Conservation (phyloP, 495 filamentous ascomycete species). For the Tuber indicum region DNA sequence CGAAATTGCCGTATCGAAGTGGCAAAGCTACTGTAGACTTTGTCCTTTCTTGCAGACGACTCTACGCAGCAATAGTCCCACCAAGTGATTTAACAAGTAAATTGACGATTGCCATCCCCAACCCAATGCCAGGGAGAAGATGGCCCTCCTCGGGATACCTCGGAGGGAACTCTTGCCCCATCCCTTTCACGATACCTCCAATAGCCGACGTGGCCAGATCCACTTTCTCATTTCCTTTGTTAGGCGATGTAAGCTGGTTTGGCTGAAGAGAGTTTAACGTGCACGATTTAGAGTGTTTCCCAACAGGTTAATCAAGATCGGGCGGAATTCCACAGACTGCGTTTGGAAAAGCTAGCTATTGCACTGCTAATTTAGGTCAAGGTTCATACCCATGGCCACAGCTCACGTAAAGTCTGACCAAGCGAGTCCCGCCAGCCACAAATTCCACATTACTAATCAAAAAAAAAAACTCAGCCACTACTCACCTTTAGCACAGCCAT, state of each 20-base stretch:
- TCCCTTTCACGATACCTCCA: conserved; percentile 60
- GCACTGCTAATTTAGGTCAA: conserved; percentile 21
- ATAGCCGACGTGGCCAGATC: conserved; percentile 46
- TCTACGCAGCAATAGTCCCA: conserved; percentile 54
- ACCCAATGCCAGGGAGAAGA: conserved; percentile 57
- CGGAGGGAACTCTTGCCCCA: conserved; percentile 55
- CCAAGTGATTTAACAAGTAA: conserved; percentile 55
- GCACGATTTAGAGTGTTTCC: conserved; percentile 71
- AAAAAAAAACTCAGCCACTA: neutral
- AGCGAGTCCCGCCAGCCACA: neutral
- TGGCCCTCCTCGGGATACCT: conserved; percentile 62
- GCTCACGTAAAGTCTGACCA: neutral
- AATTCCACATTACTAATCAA: neutral
- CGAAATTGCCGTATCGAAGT: neutral
- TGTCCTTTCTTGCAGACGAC: conserved; percentile 51
- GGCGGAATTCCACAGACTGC: conserved; percentile 56
- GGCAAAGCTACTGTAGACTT: conserved; percentile 41
- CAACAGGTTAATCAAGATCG: conserved; percentile 70
- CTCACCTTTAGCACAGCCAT: neutral
- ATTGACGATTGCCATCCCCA: conserved; percentile 61
- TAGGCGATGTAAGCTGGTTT: conserved; percentile 25
- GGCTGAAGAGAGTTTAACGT: conserved; percentile 50
- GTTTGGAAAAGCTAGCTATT: no score
- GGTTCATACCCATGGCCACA: neutral
- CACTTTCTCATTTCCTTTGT: neutral